These are phyloP conservation scores for Stylonectria norvegica DNA, from an alignment of 2,329 filamentous ascomycete genomes.

Conservation along the genomic window DNA sequence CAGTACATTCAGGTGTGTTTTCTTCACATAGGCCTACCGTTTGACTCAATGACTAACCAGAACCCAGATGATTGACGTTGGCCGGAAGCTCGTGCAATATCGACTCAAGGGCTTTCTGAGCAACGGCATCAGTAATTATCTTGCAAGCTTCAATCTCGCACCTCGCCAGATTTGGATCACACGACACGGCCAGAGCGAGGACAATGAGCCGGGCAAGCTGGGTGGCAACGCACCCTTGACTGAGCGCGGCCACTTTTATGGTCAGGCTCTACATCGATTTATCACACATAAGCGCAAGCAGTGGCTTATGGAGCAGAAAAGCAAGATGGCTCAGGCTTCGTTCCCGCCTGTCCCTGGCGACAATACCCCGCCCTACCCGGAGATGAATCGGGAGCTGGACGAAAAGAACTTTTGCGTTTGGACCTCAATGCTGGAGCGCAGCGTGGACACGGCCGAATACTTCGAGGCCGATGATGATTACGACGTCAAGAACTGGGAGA, in stretches of 20 bases:
- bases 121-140: constrained; percentile 87
- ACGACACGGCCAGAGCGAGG: constrained; percentile 83
- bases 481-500: constrained; percentile 95
- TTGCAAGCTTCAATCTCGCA: constrained; percentile 94
- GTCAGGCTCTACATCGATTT: constrained; percentile 74
- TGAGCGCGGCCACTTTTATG: constrained; percentile 75
- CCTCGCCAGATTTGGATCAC: constrained; percentile 98
- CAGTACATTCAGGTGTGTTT: constrained; percentile 75
- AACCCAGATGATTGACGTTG: constrained; percentile 85
- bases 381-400: constrained; percentile 65
- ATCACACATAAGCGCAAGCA: constrained; percentile 74
- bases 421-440: constrained; percentile 94
- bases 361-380: constrained; percentile 90
- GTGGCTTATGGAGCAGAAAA: constrained; percentile 80
- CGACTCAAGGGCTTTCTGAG: constrained; percentile 89
- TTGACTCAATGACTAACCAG: constrained; percentile 23
- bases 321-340: constrained; percentile 69
- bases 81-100: constrained; percentile 87
- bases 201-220: constrained; percentile 84
- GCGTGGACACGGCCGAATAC: constrained; percentile 80
- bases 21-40: not conserved
- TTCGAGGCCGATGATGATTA: constrained; percentile 92
- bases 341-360: constrained; percentile 92
- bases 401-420: constrained; percentile 96
- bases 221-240: constrained; percentile 87